Evolutionary conservation across 2,329 filamentous ascomycete genomes (phyloP).

Genomic region (Fusarium virguliforme): DNA sequence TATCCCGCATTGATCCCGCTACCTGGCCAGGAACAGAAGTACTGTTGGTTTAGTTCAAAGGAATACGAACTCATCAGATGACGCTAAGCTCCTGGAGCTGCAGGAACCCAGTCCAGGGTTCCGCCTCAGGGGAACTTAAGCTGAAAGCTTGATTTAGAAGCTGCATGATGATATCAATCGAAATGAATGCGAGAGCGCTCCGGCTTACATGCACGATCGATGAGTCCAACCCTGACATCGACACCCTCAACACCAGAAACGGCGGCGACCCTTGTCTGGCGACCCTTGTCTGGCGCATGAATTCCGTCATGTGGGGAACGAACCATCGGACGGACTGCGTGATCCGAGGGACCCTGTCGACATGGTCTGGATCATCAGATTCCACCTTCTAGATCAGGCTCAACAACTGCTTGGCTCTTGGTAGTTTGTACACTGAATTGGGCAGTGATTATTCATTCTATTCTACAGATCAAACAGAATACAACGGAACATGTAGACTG

Average conservation of each 20-base stretch:
- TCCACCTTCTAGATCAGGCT: slow-evolving; percentile 6
- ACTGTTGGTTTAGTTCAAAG: neutral
- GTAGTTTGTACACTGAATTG: neutral
- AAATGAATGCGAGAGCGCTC: neutral
- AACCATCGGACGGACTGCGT: slow-evolving; percentile 10
- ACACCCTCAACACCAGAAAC: neutral
- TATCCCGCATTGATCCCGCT: neutral
- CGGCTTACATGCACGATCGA: slow-evolving; percentile 3
- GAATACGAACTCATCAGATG: slow-evolving; percentile 6
- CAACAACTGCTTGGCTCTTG: neutral
- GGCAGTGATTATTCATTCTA: slow-evolving; percentile 8
- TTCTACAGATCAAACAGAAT: neutral
- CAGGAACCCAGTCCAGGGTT: neutral
- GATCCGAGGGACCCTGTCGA: slow-evolving; percentile 1
- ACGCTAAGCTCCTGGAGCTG: neutral
- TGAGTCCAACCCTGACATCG: neutral
- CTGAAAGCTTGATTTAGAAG: slow-evolving; percentile 10
- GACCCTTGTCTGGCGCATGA: slow-evolving; percentile 10
- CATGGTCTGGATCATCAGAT: slow-evolving; percentile 1
- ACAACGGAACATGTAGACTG: neutral
- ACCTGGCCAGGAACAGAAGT: neutral
- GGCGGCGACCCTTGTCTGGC: neutral
- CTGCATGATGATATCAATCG: slow-evolving; percentile 4
- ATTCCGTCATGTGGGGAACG: slow-evolving; percentile 11
- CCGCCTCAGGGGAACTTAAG: slow-evolving; percentile 2